phyloP scores from a whole-genome alignment of 2,329 filamentous ascomycete genomes.

The Thielaviopsis euricoi region DNA sequence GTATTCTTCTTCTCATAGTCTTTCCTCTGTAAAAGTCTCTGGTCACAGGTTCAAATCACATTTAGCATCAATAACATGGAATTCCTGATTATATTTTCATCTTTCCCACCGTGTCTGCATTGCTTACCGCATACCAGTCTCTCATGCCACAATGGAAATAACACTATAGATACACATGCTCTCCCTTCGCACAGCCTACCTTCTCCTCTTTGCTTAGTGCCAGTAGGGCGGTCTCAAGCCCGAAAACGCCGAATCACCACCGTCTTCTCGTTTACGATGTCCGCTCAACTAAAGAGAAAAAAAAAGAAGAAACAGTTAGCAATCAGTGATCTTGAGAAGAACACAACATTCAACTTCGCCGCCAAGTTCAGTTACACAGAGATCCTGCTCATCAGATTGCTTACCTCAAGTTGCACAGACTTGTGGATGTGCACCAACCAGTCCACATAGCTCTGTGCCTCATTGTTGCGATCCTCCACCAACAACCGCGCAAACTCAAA shows the following conservation, averaged over 20 bases:
- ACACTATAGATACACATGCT: not conserved
- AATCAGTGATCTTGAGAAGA: not conserved
- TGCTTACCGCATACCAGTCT: no score
- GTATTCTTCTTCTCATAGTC: no score
- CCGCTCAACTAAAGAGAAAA: slow-evolving; percentile 37
- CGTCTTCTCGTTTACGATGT: slow-evolving; percentile 53
- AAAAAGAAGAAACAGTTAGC: slow-evolving; percentile 3
- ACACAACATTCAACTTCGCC: not conserved
- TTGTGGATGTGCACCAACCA: slow-evolving; percentile 95
- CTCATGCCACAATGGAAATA: not conserved
- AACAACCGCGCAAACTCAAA: slow-evolving; percentile 88
- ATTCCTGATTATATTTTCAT: no score
- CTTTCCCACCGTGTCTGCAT: no score
- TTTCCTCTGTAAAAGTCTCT: no score
- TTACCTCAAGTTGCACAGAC: slow-evolving; percentile 75
- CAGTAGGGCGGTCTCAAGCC: slow-evolving; percentile 44
- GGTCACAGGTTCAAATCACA: no score
- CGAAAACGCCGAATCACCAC: slow-evolving; percentile 36
- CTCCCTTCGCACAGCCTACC: not conserved
- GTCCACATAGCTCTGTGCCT: slow-evolving; percentile 95
- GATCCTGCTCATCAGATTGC: slow-evolving; percentile 16
- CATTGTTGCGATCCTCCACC: slow-evolving; percentile 90
- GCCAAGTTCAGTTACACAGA: not conserved
- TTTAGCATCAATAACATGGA: no score
- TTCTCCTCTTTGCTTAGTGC: slow-evolving; percentile 15